Base-by-base conservation (phyloP, 768 basidiomycete genomes). In the Russula sp. region DNA sequence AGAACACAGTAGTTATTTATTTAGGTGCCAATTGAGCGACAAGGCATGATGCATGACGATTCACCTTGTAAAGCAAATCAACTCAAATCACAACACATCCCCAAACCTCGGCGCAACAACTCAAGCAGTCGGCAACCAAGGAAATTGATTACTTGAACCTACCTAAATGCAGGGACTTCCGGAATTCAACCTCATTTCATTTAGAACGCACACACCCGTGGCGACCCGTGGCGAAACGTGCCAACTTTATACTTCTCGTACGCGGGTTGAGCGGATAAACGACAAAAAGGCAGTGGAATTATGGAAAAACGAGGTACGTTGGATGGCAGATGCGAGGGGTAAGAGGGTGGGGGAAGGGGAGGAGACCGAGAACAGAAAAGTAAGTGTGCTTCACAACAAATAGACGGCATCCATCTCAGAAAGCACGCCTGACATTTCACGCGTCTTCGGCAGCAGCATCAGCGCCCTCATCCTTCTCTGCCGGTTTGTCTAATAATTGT, bases 401-500 rank as follows among this genome's bases (percentile, higher is more conserved):
- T 58, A 49, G 38, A 38, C 60, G 34, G 49, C 45, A 59, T 50
- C 62, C 55, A 59, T 51, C 59, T 48, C 52, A n/a, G 39, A 39
- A 52, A 64, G 32, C 38, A 47, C 46, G 36, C 48, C 36, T 39
- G 34, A 16, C 34, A 71, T 63, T 48, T 60, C 25, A 80, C 71
- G 82, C 85, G 73, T 90, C 88, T 62, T 90, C 87, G 53, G 76
- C 84, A 53, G 83, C 77, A 41, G 77, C 80, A 43, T 86, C 87
- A 60, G 74, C 76, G 45, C 69, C 77, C 58, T 88, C 89, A 16
- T 91, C 86, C 75, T 90, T 89, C 48, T 90, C 88, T 58, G 81
- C 75, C 50, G 81, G 78, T 75, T 90, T 90, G 71, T 90, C 89
- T 76, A 79, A 46, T 49, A 48, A 16, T 60, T 62, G 43, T 11